Evolutionary conservation across 495 filamentous ascomycete genomes (phyloP).

Genomic region (Chaetomium fimeti): DNA sequence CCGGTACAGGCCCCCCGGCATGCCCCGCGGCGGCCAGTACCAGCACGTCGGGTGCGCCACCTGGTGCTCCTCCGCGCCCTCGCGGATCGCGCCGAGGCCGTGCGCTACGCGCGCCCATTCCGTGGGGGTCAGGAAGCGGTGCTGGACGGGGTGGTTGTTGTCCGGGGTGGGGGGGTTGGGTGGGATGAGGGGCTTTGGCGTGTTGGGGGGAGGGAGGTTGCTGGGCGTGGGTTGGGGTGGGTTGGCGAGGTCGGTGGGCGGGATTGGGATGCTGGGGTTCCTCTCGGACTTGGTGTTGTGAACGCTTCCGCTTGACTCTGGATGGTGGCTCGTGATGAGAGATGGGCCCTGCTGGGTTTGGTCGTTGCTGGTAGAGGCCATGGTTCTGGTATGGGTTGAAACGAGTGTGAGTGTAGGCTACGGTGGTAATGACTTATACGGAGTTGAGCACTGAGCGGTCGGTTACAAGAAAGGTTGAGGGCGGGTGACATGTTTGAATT

Average conservation of each 20-base stretch:
- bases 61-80: slow-evolving; percentile 43
- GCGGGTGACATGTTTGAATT: background rate
- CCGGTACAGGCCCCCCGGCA: slow-evolving; percentile 46
- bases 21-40: slow-evolving; percentile 47
- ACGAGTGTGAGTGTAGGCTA: background rate
- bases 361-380: slow-evolving; percentile 24
- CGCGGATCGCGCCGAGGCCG: slow-evolving; percentile 46
- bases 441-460: background rate
- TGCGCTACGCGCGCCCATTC: slow-evolving; percentile 50
- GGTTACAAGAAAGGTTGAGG: background rate
- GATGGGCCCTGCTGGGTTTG: slow-evolving; percentile 23
- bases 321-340: slow-evolving; percentile 15
- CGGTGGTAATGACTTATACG: background rate
- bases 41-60: slow-evolving; percentile 44
- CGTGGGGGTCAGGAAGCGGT: slow-evolving; percentile 41
- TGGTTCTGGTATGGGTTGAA: slow-evolving; percentile 1
- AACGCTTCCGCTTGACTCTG: slow-evolving; percentile 27
- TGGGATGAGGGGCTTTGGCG: slow-evolving; percentile 11
- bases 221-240: background rate
- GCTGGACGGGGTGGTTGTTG: slow-evolving; percentile 13
- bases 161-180: slow-evolving; percentile 8
- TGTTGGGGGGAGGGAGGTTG: background rate
- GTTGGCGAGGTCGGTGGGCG: slow-evolving; percentile 18
- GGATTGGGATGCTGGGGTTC: slow-evolving; percentile 30
- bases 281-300: slow-evolving; percentile 26